Percentiles rank a stretch among this genome's conserved stretches.
Conservation (phyloP, 148 eudicot species). For the Camellia japonica region DNA sequence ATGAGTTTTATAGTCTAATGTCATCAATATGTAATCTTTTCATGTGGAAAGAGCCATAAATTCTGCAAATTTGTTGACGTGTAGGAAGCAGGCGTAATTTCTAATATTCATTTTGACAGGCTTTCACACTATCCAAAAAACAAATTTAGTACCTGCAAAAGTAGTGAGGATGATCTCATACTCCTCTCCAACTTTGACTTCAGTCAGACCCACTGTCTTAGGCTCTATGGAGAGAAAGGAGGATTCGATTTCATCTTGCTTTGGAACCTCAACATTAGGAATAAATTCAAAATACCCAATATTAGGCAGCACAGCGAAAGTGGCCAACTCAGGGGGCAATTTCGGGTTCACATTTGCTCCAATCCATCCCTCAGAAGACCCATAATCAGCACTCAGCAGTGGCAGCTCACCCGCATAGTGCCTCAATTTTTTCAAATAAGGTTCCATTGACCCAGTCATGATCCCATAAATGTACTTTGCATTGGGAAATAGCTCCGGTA, state of each 20-base stretch:
- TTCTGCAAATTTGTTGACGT: not conserved
- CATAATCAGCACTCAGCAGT: conserved; percentile 81
- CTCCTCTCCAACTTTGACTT: conserved; percentile 79
- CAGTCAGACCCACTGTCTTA: conserved; percentile 62
- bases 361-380: conserved; percentile 93
- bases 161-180: conserved; percentile 82
- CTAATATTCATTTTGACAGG: not conserved
- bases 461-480: conserved; percentile 80
- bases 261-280: conserved; percentile 35
- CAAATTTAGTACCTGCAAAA: conserved; percentile 61
- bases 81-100: not conserved
- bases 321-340: conserved; percentile 70
- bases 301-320: conserved; percentile 82
- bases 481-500: conserved; percentile 83
- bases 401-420: conserved; percentile 79
- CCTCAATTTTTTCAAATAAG: conserved; percentile 74
- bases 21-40: not conserved
- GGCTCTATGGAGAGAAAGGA: conserved; percentile 29
- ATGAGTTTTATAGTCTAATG: not conserved
- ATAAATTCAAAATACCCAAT: conserved; percentile 89
- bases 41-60: not conserved
- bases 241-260: conserved; percentile 14
- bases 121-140: not conserved
- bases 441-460: conserved; percentile 98
- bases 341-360: conserved; percentile 87